Evolutionary conservation across 306 rosid species (phyloP), one percentile per base, ranked within the genome.

Genomic region (Phaseolus lunatus): DNA sequence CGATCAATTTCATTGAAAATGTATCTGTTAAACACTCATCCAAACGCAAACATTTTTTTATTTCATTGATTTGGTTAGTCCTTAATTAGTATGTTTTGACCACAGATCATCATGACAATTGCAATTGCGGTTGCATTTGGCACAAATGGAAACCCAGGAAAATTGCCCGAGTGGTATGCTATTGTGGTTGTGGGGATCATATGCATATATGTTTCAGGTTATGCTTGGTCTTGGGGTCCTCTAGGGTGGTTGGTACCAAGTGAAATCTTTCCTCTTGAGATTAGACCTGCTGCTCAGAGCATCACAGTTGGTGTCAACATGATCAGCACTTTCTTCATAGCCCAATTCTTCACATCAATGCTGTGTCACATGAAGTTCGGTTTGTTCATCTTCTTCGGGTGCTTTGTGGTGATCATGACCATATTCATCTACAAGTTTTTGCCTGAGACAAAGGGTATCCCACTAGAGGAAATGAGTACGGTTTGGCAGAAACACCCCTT

Each of bases 191-290:
- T 91, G 22, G 15, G 37, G 19, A 53, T 87, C 6, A 91, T 91
- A 2, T 91, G 97, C n/a, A 5, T 76, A 0, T 88, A 87, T 14
- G 92, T 89, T 8, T 71, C 91, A 0, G 93, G 90, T 35, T 93
- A 43, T 15, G 97, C 92, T 0, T 93, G 96, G 95, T 91, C 95
- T 1, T 93, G 97, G 98, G 98, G 97, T 4, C 97, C 97, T 64
- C 80, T 93, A 1, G 96, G 93, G 0, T 93, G 98, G 97, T 73
- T 93, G 62, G 96, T 88, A 6, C 97, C 95, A 0, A 93, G 97
- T 72, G 97, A 90, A 65, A 88, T 92, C 23, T 89, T 89, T 37
- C 83, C 96, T 2, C 86, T 90, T 0, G 96, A 92, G 79, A 82
- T 92, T 2, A 67, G 94, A 31, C 74, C 97, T 0, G 93, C 97